Evolutionary conservation across 352 stramenopile genomes (phyloP), one percentile per base, ranked within the genome.

Genomic region (Phytophthora ramorum): DNA sequence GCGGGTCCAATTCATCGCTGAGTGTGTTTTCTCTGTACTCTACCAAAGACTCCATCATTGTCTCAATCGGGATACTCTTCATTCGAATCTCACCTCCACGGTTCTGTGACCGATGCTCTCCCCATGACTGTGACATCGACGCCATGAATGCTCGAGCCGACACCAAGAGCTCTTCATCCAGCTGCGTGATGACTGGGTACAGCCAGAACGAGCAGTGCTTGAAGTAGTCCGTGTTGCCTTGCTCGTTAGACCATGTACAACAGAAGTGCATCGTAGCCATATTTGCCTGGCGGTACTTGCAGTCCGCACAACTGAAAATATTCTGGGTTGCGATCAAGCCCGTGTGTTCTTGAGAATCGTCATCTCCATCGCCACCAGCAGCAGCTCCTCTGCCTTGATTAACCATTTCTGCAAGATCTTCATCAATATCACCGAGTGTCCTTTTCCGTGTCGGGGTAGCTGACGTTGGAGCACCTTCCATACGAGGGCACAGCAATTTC

Each of bases 131-230:
- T 3, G 79, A 79, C 78, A 91, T 88, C 52, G 83, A 69, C 61
- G 77, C 88, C 48, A 95, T 63, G 63, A 96, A 96, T 30, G 81
- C 82, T 47, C 86, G 80, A 40, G 82, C 80, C 28, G 88, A 83
- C 32, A 93, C 75, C 14, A 96, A 60, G 0, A 95, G 55, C 26
- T 96, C 89, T 89, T 96, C 89, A 44, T 96, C 89, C 14, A 96
- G 46, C 50, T 96, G 87, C 20, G 84, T 86, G 43, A 93, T 91
- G 28, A 96, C 79, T 14, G 89, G 89, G 49, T 92, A 89, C 56
- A 96, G 63, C 84, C 87, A 95, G 43, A 96, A 92, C 5, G 85
- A 96, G 52, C 78, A 96, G 64, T 96, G 88, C 70, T 96, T 89
- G 47, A 95, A 96, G 69, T 96, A 96, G 57, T 95, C 89, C 2